A percentile compares a stretch with the other conserved stretches of the same genome.
Evolutionary conservation across 2,329 filamentous ascomycete genomes (phyloP).

Genomic region (Aureobasidium subglaciale): DNA sequence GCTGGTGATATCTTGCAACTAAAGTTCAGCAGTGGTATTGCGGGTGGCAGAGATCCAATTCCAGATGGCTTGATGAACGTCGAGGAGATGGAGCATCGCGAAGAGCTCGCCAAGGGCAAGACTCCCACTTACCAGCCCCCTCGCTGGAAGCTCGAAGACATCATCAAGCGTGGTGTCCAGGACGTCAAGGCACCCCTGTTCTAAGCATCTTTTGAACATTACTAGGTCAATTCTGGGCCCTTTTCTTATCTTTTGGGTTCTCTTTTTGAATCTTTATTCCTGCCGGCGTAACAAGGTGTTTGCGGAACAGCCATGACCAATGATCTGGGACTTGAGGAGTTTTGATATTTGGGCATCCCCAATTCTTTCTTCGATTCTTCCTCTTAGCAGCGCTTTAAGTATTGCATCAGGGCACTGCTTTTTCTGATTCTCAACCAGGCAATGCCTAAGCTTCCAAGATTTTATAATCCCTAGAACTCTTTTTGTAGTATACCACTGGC

Average conservation of each 20-base stretch:
- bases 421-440: background rate
- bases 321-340: conserved; percentile 7
- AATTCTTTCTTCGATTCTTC: background rate
- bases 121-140: conserved; percentile 54
- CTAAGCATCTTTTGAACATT: background rate
- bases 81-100: conserved; percentile 60
- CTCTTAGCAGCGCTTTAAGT: background rate
- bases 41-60: conserved; percentile 74
- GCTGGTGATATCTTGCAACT: conserved; percentile 86
- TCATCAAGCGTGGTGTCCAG: conserved; percentile 64
- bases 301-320: conserved; percentile 14
- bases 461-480: conserved; percentile 2
- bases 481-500: conserved; percentile 11
- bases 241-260: background rate
- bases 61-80: conserved; percentile 64
- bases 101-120: conserved; percentile 43
- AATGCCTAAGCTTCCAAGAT: background rate
- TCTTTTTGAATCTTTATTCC: background rate
- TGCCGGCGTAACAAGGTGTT: conserved; percentile 10
- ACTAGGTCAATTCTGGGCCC: background rate
- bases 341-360: background rate
- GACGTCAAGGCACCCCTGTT: conserved; percentile 64
- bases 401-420: background rate
- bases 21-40: conserved; percentile 94
- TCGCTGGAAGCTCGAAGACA: conserved; percentile 70